phyloP scores from a whole-genome alignment of 2,329 filamentous ascomycete species.

The Claviceps sp. region DNA sequence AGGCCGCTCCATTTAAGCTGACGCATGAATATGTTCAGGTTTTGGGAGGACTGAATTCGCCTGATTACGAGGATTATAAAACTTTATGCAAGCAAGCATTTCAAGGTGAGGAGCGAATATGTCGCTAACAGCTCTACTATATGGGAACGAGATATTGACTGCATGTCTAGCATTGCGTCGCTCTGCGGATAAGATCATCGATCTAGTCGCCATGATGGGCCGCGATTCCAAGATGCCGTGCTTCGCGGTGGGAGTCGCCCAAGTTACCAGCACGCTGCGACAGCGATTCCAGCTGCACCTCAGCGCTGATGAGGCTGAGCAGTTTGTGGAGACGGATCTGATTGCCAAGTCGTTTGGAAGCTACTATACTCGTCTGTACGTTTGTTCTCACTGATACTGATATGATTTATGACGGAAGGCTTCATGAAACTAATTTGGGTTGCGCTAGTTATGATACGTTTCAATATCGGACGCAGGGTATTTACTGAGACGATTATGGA shows the following conservation, averaged over 20 bases:
- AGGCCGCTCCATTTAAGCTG: constrained; percentile 76
- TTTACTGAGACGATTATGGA: constrained; percentile 43
- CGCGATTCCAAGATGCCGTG: constrained; percentile 74
- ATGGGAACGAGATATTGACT: too few species aligned
- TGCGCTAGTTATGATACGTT: constrained; percentile 63
- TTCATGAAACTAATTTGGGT: neutral
- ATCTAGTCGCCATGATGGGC: constrained; percentile 75
- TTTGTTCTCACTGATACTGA: constrained; percentile 3
- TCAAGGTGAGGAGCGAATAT: constrained; percentile 41
- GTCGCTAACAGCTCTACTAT: too few species aligned
- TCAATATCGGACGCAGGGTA: constrained; percentile 78
- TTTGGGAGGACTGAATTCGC: constrained; percentile 56
- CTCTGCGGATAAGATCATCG: constrained; percentile 68
- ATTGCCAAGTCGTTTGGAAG: constrained; percentile 71
- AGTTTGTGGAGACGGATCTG: constrained; percentile 67
- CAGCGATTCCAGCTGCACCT: constrained; percentile 72
- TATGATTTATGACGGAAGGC: too few species aligned
- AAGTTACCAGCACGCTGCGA: constrained; percentile 54
- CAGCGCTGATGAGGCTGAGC: constrained; percentile 68
- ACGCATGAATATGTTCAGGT: constrained; percentile 80
- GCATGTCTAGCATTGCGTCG: constrained; percentile 48
- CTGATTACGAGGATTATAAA: constrained; percentile 64
- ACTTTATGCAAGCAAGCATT: constrained; percentile 71
- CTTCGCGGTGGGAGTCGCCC: constrained; percentile 59
- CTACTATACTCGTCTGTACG: constrained; percentile 76